Conservation (phyloP, 768 basidiomycete species). For the Cystofilobasidium ferigula region DNA sequence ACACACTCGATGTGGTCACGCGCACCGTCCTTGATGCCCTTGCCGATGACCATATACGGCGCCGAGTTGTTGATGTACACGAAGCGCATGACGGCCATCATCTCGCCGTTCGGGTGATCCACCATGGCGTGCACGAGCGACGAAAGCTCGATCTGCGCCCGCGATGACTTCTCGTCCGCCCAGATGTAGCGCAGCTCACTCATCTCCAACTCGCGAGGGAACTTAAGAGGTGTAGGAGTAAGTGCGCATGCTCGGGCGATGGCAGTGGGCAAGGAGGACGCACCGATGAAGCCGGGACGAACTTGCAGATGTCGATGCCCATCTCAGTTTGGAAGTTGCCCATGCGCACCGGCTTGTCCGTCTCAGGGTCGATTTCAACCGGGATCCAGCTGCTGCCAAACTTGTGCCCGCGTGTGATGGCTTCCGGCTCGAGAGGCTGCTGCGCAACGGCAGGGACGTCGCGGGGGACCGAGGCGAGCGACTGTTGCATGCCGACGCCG, state of each 20-base stretch:
- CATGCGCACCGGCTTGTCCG: constrained; percentile 37
- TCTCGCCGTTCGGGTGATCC: constrained; percentile 43
- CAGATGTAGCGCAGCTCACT: constrained; percentile 78
- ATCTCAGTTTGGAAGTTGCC: constrained; percentile 58
- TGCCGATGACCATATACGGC: constrained; percentile 60
- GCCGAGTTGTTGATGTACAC: constrained; percentile 61
- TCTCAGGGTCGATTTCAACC: constrained; percentile 49
- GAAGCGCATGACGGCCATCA: constrained; percentile 73
- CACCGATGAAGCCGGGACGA: constrained; percentile 62
- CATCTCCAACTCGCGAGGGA: constrained; percentile 70
- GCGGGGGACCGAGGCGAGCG: no score
- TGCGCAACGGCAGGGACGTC: neutral
- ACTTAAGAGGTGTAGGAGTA: constrained; percentile 42
- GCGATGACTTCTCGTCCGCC: constrained; percentile 55
- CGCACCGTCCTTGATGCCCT: constrained; percentile 40
- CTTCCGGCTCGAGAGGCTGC: constrained; percentile 35
- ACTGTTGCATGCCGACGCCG: no score
- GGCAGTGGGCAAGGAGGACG: constrained; percentile 25
- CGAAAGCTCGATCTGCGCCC: constrained; percentile 73
- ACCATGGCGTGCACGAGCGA: constrained; percentile 76
- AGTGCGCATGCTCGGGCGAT: neutral
- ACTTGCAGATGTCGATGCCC: constrained; percentile 80
- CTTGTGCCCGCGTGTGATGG: constrained; percentile 37
- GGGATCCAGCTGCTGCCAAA: constrained; percentile 56
- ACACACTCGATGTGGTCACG: constrained; percentile 74